phyloP scores from a whole-genome alignment of 1,139 yeast species.

The Candida neerlandica region DNA sequence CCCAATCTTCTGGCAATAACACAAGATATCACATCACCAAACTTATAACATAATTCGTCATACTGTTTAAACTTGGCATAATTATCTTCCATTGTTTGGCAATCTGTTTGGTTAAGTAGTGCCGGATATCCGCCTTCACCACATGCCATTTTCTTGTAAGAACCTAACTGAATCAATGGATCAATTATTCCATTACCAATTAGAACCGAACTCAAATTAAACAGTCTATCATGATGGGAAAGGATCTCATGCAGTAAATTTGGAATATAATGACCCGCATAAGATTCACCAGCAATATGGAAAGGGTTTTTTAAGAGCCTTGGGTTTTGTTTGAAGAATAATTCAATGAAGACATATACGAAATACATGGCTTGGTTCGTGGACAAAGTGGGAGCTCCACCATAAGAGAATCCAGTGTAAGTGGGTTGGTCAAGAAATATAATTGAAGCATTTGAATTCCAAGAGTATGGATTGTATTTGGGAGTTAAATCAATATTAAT shows the following conservation, averaged over 20 bases:
- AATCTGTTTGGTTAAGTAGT: conserved; percentile 61
- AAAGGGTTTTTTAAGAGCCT: conserved; percentile 56
- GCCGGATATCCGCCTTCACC: conserved; percentile 78
- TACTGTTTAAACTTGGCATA: conserved; percentile 81
- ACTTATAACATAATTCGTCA: conserved; percentile 76
- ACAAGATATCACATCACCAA: conserved; percentile 81
- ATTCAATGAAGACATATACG: conserved; percentile 72
- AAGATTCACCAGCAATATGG: conserved; percentile 88
- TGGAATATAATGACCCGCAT: conserved; percentile 88
- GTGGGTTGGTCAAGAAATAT: conserved; percentile 95
- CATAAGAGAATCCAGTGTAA: conserved; percentile 81
- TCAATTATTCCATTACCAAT: conserved; percentile 89
- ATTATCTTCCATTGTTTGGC: conserved; percentile 52
- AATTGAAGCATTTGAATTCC: conserved; percentile 89
- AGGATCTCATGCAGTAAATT: conserved; percentile 74
- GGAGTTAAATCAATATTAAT: conserved; percentile 70
- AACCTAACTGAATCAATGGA: conserved; percentile 65
- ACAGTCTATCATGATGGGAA: conserved; percentile 62
- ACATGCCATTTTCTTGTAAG: conserved; percentile 83
- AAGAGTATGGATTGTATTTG: conserved; percentile 73
- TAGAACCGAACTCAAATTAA: conserved; percentile 68
- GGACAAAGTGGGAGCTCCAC: conserved; percentile 53
- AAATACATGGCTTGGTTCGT: conserved; percentile 78
- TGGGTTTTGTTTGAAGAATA: conserved; percentile 76
- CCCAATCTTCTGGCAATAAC: conserved; percentile 50